Evolutionary conservation across 2,329 filamentous ascomycete genomes (phyloP), one percentile per base, ranked within the genome.

Genomic region (Elsinoe batatas): DNA sequence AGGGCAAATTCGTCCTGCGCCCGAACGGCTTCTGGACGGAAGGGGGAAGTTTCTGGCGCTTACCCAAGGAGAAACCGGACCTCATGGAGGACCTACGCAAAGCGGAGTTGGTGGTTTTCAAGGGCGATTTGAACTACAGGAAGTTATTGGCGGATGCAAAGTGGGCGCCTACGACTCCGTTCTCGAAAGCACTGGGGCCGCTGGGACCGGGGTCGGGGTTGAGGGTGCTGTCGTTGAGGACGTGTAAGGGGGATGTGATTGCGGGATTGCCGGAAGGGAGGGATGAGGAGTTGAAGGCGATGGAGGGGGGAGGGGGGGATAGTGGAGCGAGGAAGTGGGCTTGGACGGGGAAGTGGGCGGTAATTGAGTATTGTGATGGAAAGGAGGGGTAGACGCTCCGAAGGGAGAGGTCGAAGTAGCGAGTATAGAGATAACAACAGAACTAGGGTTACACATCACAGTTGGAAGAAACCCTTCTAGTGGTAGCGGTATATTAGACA

Each of bases 201-300:
- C 74, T 98, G 53, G 91, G 91, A 0, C 82, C 82, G 0, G 81
- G 80, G 0, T 95, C 89, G 0, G 90, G 89, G 1, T 71, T 97
- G 56, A 90, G 95, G 58, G 79, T 91, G 2, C 77, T 98, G 26
- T 87, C 93, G 0, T 78, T 98, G 59, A 81, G 93, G 57, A 98
- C 93, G 0, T 96, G 91, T 77, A 98, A 98, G 74, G 91, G 91
- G 0, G 93, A 98, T 67, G 88, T 94, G 6, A 89, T 97, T 0
- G 93, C 96, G 22, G 91, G 90, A 0, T 76, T 98, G n/a, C 78
- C 83, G 12, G 70, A 82, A 7, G 91, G 91, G 5, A 81, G 85
- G 67, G 93, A 98, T 65, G 90, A 96, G 72, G 81, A 84, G 68
- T 74, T 97, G 54, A 82, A 79, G 61, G 75, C 79, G 7, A 78